Evolutionary conservation across 2,329 filamentous ascomycete genomes (phyloP), one percentile per base, ranked within the genome.

Genomic region (Sarocladiaceae sp.): DNA sequence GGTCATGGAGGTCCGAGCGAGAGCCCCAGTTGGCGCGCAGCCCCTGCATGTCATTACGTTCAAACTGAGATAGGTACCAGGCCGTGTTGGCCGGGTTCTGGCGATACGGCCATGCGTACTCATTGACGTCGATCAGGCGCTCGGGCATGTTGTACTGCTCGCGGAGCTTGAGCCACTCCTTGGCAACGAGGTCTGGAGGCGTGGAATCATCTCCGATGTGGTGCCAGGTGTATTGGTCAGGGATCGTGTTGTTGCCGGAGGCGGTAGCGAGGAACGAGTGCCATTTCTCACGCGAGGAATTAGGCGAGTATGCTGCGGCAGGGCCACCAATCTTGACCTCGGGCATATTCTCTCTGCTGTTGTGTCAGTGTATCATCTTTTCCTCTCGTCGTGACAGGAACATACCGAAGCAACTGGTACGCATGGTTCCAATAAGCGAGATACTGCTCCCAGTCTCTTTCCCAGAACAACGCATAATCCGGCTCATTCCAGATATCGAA

Each of bases 91-190:
- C 35, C 9, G 42, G 34, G 15, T 37, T 19, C 24, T 41, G 46
- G 29, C 42, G 26, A 13, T 27, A 5, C 7, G 20, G 31, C 13
- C 19, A 31, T 21, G 41, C 34, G 35, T 47, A 47, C 41, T 47
- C 46, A 35, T 47, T 47, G 34, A 47, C 37, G 23, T 45, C 32
- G 46, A 45, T 23, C 12, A 20, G 27, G 6, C 31, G 34, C 11
- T 40, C 20, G 3, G 31, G 43, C 3, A 29, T 5, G 23, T 19
- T 19, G 19, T 29, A 29, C 26, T 7, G 9, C 26, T 29, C 26
- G 26, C 26, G 26, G 26, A 29, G 26, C 26, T 29, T 29, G 9
- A 29, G 26, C 26, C 26, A 29, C 13, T 29, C 26, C 26, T 29
- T 29, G 7, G 26, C 26, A 13, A 29, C 26, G 9, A 29, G 26